Evolutionary conservation across 2,329 filamentous ascomycete genomes (phyloP), one percentile per base, ranked within the genome.

Genomic region (Monilinia aucupariae): DNA sequence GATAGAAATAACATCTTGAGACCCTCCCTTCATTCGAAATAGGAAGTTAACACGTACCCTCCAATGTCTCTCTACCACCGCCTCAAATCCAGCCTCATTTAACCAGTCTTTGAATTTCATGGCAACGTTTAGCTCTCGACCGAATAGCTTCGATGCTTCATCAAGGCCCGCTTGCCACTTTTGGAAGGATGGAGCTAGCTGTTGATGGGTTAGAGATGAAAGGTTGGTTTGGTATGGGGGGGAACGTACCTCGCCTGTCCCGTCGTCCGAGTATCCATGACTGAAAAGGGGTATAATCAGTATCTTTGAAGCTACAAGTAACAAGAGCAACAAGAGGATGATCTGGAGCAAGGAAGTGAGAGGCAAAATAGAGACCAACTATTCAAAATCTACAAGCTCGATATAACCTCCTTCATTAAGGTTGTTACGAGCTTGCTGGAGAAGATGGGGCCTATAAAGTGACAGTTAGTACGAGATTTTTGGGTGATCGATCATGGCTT

Each of bases 81-180:
- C 61, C 47, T 65, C 59, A 74, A 80, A 81, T 0, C 78, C 78
- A 1, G 72, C 71, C 2, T 74, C 72, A 8, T 64, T 56, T 9
- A 74, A 66, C 73, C 73, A 77, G 4, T 58, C 39, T 51, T 66
- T 68, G 2, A 68, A 54, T 32, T 62, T 51, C 10, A 45, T 48
- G 0, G 66, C 69, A 8, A 70, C 63, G 22, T 67, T 61, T n/a
- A 71, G 67, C 1, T 62, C 65, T 7, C 65, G 65, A 68, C 74
- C 77, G 58, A 75, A 76, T 45, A 65, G 72, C 34, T 74, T 66
- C 34, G 82, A 65, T 4, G 69, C 68, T 37, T 67, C 62, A 7
- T 64, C 61, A 4, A 70, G 47, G 0, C 64, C 64, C 10, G 37
- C 48, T 32, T 68, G 65, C 68, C 67, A 71, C 30, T 66, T 65